A percentile compares a stretch with the other conserved stretches of the same genome.
These are phyloP conservation scores for Populus alba DNA, from an alignment of 345 rosid genomes.

Conservation along the genomic window DNA sequence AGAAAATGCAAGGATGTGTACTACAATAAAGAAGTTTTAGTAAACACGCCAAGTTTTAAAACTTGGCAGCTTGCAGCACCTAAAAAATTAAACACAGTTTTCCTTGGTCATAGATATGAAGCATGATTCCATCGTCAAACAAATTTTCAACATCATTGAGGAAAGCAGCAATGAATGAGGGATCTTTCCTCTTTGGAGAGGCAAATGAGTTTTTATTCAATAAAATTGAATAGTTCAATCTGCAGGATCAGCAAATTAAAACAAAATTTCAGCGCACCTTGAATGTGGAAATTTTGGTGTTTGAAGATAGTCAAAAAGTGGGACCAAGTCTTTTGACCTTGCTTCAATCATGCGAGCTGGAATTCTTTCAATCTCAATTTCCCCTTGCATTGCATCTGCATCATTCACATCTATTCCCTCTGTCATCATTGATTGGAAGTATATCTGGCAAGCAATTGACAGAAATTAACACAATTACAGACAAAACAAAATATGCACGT, in stretches of 20 bases:
- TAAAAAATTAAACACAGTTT: background rate
- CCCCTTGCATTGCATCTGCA: conserved; percentile 48
- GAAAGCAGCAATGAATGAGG: too few species aligned
- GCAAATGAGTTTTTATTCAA: background rate
- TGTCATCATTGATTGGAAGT: conserved; percentile 51
- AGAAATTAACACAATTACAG: conserved; percentile 14
- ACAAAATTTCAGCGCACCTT: conserved; percentile 36
- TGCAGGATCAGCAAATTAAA: background rate
- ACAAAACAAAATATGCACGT: background rate
- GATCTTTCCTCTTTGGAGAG: background rate
- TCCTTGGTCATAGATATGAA: background rate
- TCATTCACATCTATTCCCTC: conserved; percentile 31
- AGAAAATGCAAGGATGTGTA: background rate
- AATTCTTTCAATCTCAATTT: conserved; percentile 65
- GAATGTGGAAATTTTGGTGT: conserved; percentile 41
- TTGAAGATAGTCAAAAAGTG: conserved; percentile 54
- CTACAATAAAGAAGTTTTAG: background rate
- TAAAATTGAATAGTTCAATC: conserved; percentile 1
- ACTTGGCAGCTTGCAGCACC: background rate
- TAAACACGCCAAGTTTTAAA: background rate
- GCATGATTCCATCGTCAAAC: background rate
- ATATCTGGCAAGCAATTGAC: conserved; percentile 44
- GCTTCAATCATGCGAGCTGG: conserved; percentile 59
- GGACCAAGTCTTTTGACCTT: conserved; percentile 63
- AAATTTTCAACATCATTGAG: background rate